A percentile compares a stretch with the other conserved stretches of the same genome.
phyloP scores from a whole-genome alignment of 1,284 basidiomycete genomes.

The Rhizoctonia solani region DNA sequence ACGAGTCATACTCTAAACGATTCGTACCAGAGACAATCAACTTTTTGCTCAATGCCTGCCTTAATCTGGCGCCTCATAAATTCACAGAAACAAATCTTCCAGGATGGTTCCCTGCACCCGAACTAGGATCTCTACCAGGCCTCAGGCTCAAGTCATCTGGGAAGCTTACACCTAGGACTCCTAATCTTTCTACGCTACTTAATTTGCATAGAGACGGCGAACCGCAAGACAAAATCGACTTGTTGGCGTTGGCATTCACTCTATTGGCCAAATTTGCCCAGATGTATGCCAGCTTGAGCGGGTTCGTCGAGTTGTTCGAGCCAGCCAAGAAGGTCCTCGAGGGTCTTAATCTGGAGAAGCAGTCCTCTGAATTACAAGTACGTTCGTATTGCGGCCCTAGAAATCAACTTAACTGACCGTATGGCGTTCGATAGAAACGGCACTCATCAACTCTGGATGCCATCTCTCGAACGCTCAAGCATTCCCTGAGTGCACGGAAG shows the following conservation, averaged over 20 bases:
- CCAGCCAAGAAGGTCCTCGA: constrained; percentile 68
- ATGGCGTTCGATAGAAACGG: constrained; percentile 49
- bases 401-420: constrained; percentile 23
- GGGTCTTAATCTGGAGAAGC: constrained; percentile 54
- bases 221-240: constrained; percentile 65
- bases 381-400: constrained; percentile 38
- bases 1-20: constrained; percentile 83
- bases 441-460: constrained; percentile 51
- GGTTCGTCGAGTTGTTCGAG: constrained; percentile 81
- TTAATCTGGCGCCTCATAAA: constrained; percentile 71
- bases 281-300: constrained; percentile 75
- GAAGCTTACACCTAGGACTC: constrained; percentile 38
- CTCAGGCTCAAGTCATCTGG: constrained; percentile 37
- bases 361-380: constrained; percentile 63
- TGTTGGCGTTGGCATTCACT: constrained; percentile 64
- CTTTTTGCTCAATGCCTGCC: constrained; percentile 71
- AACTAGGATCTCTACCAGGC: constrained; percentile 46
- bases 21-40: constrained; percentile 89
- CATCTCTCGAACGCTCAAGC: constrained; percentile 68
- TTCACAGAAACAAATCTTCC: constrained; percentile 59
- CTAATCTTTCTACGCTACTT: constrained; percentile 44
- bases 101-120: constrained; percentile 71
- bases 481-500: constrained; percentile 70
- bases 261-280: constrained; percentile 71
- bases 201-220: constrained; percentile 50